Base-by-base conservation (phyloP, 2,329 filamentous ascomycete species). In the Cadophora malorum region DNA sequence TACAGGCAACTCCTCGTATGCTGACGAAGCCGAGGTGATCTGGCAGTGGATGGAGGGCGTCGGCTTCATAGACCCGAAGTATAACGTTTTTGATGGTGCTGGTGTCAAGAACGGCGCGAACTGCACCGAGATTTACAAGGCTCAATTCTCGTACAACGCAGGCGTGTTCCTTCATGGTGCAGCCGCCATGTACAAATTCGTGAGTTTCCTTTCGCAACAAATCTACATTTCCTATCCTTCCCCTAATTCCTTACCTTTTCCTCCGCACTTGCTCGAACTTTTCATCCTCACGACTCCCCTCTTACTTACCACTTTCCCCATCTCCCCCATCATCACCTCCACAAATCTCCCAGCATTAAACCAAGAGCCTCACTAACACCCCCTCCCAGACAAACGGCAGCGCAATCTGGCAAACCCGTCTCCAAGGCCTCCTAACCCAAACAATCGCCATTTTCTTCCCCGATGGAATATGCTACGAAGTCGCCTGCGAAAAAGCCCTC, bases 1-100 rank as follows among this genome's bases (percentile, higher is more conserved):
- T 78, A 96, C 93, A 0, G 87, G 88, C n/a, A 94, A 96, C 74
- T 74, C 82, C 33, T 90, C 90, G 0, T 96, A 96, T 76, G 84
- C 86, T 1, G 86, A 92, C 3, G 94, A 91, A 91, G 92, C 92
- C 0, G 85, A 87, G 23, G 88, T 81, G 70, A 85, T 87, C 0
- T 97, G 92, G 81, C 83, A 92, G 62, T 92, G 90, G 90, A 88
- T 88, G 77, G 76, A 78, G 2, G 77, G 75, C 8, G 80, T 88
- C 33, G 81, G 86, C 1, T 83, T 92, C 67, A 85, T 92, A 70
- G 82, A 87, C 72, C 80, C 84, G 1, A 79, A 38, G 72, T 83
- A 84, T 52, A 67, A 63, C 14, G 81, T 91, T 19, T 90, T 83
- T 71, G 90, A 90, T 71, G 89, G 89, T 45, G 84, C 83, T 7